Base-by-base conservation (phyloP, 495 filamentous ascomycete species). In the Penicillium salamii region DNA sequence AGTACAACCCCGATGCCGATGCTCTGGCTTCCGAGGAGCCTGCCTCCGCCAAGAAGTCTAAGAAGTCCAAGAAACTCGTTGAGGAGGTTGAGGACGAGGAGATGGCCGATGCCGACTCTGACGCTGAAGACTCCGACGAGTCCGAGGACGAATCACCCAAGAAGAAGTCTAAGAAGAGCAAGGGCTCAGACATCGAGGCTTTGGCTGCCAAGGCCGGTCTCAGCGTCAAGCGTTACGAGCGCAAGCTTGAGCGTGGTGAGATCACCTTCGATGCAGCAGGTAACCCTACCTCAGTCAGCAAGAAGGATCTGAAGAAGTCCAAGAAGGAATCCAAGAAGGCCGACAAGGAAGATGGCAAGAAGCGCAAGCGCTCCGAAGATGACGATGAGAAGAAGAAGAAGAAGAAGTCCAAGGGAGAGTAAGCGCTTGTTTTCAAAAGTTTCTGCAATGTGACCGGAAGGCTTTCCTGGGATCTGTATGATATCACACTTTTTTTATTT, bases 1-100 rank as follows among this genome's bases (percentile, higher is more conserved):
- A 91, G 69, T 98, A 98, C 76, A 97, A 97, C 68, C 74, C 83
- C 21, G 93, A 97, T 70, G 93, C 90, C 39, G 93, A 98, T 70
- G 91, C 91, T 17, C 62, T 96, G 38, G 74, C 78, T 42, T 81
- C 81, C 7, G 84, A 92, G 58, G 87, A 88, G 52, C 63, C 68
- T 18, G 53, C 67, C 12, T 54, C 67, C 1, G 59, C 69, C 15
- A 76, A 75, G 56, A 79, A 80, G 49, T 62, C 63, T 13, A 72
- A 76, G 57, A 78, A 77, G 59, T 57, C 77, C 39, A 78, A 81
- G 66, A 78, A 78, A 59, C 63, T 80, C 28, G 71, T 78, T 5
- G 64, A 79, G 56, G 77, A 79, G 51, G 59, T 72, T 32, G 66
- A 79, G 55, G 78, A 80, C 38, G 70, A 76, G 53, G 73, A 80